Conservation (phyloP, 176 grass and related monocot species). For the Avena eriantha region DNA sequence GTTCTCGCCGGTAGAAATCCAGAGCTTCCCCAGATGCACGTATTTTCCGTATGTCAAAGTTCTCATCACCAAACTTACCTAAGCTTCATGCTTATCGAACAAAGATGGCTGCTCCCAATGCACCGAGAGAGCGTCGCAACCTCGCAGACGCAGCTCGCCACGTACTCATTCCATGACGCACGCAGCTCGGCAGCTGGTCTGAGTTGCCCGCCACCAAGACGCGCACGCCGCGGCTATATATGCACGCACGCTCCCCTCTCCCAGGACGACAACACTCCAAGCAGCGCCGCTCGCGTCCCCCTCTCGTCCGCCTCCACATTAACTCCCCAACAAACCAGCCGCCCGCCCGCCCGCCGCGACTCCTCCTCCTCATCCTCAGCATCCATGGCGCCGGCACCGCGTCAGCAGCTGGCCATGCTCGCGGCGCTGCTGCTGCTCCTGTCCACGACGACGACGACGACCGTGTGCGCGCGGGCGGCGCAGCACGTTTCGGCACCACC, state of each 20-base stretch:
- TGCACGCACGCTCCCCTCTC: not conserved
- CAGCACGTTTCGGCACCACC: conserved; percentile 2
- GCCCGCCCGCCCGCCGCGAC: not conserved
- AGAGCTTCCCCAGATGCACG: too few relatives aligned
- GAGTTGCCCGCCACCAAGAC: not conserved
- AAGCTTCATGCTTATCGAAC: too few relatives aligned
- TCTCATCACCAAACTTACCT: too few relatives aligned
- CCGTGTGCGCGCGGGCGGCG: not conserved
- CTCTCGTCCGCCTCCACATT: not conserved
- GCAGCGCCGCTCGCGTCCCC: not conserved
- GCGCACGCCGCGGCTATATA: not conserved
- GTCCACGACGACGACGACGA: too few relatives aligned
- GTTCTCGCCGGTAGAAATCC: too few relatives aligned
- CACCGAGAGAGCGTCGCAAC: not conserved
- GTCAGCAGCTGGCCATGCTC: not conserved
- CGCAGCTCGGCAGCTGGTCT: not conserved
- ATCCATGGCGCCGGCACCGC: conserved; percentile 38
- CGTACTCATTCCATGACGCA: not conserved
- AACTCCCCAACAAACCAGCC: conserved; percentile 15
- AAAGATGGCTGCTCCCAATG: not conserved
- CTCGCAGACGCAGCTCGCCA: not conserved
- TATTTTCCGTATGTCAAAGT: too few relatives aligned
- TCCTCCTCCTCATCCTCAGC: not conserved
- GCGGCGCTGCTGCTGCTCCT: not conserved
- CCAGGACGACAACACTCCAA: not conserved